Base-by-base conservation (phyloP, 345 rosid genomes). In the Aurinia saxatilis region DNA sequence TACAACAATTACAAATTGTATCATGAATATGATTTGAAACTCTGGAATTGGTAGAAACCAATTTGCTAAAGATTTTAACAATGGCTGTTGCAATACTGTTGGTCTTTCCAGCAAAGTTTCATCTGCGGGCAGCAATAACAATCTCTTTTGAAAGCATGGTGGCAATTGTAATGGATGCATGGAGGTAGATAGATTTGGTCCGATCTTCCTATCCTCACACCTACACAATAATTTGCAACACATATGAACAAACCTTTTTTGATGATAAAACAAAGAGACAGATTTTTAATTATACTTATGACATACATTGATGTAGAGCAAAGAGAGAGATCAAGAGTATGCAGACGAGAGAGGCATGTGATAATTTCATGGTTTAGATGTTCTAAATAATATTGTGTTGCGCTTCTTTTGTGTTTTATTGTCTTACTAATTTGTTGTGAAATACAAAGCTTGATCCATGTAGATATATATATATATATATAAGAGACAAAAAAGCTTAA, bases 41-140 rank as follows among this genome's bases (percentile, higher is more conserved):
- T n/a, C n/a, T n/a, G n/a, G n/a, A n/a, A n/a, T n/a, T n/a, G n/a
- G n/a, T n/a, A n/a, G n/a, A n/a, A n/a, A n/a, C n/a, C n/a, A n/a
- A 27, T 27, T 2, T 27, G 30, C 30, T 31, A 8, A 16, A 44
- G 25, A 2, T 40, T 27, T 58, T 30, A 58, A 57, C 57, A 66
- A 45, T 37, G 35, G 2, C 38, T 40, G 19, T 30, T 46, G 48
- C 70, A 66, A n/a, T 11, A 44, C 6, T 66, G 38, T 35, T 18
- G 50, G 13, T 45, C 54, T 2, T 8, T 35, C 41, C 21, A 53
- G 10, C 62, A 65, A 35, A n/a, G 14, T 27, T 42, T 45, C 45
- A 19, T 60, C 44, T 38, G 21, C 16, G 57, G 61, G 37, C 62
- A 65, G 13, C 70, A 65, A 44, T 54, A 65, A 44, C 62, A 65